These are phyloP conservation scores for Polymyxa betae DNA, from an alignment of 208 protist species.

Conservation along the genomic window DNA sequence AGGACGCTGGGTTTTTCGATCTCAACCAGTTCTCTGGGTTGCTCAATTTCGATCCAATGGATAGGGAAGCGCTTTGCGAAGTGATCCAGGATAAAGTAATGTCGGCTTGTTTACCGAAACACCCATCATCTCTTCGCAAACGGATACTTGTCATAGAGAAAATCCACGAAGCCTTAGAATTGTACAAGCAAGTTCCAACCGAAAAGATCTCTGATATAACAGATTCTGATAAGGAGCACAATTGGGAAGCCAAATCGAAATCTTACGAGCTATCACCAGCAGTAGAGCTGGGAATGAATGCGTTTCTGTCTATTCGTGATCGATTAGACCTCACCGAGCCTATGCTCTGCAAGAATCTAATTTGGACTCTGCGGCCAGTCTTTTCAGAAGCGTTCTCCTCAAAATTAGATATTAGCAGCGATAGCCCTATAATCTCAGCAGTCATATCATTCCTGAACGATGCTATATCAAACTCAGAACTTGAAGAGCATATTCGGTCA, in stretches of 20 bases:
- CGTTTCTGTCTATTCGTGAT: slow-evolving; percentile 13
- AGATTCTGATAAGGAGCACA: not conserved
- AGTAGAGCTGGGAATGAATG: slow-evolving; percentile 20
- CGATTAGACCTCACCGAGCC: not conserved
- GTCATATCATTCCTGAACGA: not conserved
- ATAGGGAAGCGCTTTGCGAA: not conserved
- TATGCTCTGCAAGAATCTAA: not conserved
- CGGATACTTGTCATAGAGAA: not conserved
- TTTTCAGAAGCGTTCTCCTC: not conserved
- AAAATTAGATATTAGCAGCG: not conserved
- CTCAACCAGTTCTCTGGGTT: not conserved
- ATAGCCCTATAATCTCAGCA: not conserved
- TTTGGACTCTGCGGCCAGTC: not conserved
- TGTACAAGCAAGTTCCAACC: not conserved
- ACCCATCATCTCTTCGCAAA: not conserved
- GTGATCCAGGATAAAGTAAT: not conserved
- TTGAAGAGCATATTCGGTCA: not conserved
- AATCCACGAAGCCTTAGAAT: slow-evolving; percentile 16
- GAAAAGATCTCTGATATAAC: not conserved
- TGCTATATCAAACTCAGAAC: not conserved
- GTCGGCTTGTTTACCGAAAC: not conserved
- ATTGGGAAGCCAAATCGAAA: not conserved
- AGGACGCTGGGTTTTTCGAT: not conserved
- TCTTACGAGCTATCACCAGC: not conserved
- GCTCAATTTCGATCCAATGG: not conserved